Evolutionary conservation across 495 filamentous ascomycete genomes (phyloP), one percentile per base, ranked within the genome.

Genomic region (Trichoderma orchidacearum): DNA sequence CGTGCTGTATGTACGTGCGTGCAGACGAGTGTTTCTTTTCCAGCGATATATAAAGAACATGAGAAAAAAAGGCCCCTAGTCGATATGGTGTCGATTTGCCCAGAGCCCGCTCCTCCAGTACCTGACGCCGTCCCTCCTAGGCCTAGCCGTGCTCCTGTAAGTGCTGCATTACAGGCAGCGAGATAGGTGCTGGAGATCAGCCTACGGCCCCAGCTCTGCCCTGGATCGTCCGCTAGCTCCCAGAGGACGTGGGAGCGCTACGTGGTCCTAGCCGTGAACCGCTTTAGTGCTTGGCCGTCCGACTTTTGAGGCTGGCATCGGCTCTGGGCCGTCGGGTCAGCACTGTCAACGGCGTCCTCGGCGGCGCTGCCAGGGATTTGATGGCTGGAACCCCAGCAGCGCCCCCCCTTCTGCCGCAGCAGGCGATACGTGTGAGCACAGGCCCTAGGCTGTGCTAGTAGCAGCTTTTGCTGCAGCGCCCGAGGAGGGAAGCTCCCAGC

Each of bases 391-490:
- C 6, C 41, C 41, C 18, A 23, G 41, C 41, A 48, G 15, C 27
- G n/a, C n/a, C n/a, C n/a, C n/a, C n/a, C n/a, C n/a, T 21, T 45
- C 41, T 48, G 41, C 41, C 41, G 41, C 41, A 48, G 41, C 41
- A 48, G 3, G 41, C 41, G 41, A 48, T 23, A 48, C n/a, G n/a
- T n/a, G n/a, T n/a, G n/a, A n/a, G n/a, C n/a, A n/a, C n/a, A n/a
- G n/a, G n/a, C n/a, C n/a, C n/a, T n/a, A n/a, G n/a, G n/a, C n/a
- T n/a, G 32, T 35, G 32, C n/a, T 8, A 35, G 32, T 51, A 56
- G 57, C 29, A 23, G 29, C 51, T 65, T 60, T 41, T 53, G 58
- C 50, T n/a, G 28, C 8, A 8, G 32, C 32, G 8, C 32, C 32
- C 25, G 25, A 3, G 36, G 51, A 30, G 55, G 41, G 38, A 27